Evolutionary conservation across 257 asterid species (phyloP), one percentile per base, ranked within the genome.

Genomic region (Solanum pinnatisectum): DNA sequence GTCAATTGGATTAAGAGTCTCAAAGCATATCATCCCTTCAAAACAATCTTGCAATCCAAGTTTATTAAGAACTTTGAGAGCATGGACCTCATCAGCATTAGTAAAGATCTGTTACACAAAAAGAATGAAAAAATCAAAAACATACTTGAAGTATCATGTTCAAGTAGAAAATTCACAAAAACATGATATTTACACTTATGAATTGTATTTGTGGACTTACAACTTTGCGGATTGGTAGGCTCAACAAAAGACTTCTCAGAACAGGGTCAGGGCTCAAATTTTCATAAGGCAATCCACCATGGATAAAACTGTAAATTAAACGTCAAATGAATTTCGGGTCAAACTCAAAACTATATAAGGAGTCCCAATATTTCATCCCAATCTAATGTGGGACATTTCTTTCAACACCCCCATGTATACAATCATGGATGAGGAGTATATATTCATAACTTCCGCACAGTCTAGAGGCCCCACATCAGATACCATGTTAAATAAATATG

Each of bases 11-110:
- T 97, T 97, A 42, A 97, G 95, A 18, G 98, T 96, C 93, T 97
- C 99, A 78, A 97, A 97, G 87, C 99, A 97, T 73, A 97, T 89
- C 87, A 97, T 96, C 87, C 98, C 98, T 90, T 97, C 99, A 42
- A 97, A 97, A 88, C 99, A 97, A 83, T 92, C 99, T 83, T 95
- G 97, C 71, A 97, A 83, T 6, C 98, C 99, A 52, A 97, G 94
- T 49, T 90, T 89, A 32, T 88, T 90, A 14, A 97, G 95, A 84
- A 90, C 98, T 92, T 94, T 92, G 14, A 93, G 84, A 32, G 99
- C 98, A 78, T 97, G 99, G 37, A 92, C 90, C 91, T 90, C 92
- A 78, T 97, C 99, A 33, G 98, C 99, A 89, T 97, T 97, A 37
- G 99, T 97, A 90, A 97, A 97, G 72, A 97, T 97, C 99, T 95